These are phyloP conservation scores for Periconia macrospinosa DNA, from an alignment of 2,329 filamentous ascomycete species.

Conservation along the genomic window DNA sequence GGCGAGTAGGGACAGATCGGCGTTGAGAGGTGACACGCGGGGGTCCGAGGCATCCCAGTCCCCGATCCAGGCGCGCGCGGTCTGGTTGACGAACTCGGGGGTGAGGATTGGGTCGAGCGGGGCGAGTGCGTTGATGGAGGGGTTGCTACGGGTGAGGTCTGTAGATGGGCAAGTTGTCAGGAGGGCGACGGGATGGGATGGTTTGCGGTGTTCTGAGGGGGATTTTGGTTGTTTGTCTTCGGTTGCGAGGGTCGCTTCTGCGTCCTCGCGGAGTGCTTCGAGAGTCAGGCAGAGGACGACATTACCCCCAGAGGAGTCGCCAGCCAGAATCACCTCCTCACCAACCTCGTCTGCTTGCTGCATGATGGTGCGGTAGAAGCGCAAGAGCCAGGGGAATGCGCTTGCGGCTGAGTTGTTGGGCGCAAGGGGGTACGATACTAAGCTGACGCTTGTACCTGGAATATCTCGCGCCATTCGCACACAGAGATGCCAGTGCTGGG, in stretches of 20 bases:
- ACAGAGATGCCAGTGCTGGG: conserved; percentile 57
- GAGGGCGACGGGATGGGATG: conserved; percentile 39
- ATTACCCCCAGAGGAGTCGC: conserved; percentile 61
- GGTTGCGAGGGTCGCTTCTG: not conserved
- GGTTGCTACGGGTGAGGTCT: conserved; percentile 52
- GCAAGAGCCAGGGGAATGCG: conserved; percentile 52
- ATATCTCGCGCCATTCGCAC: conserved; percentile 50
- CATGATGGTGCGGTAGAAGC: conserved; percentile 49
- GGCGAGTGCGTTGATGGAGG: conserved; percentile 46
- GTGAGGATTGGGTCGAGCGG: conserved; percentile 52
- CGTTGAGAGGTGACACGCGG: conserved; percentile 53
- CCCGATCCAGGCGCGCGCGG: conserved; percentile 47
- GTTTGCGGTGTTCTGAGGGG: not conserved
- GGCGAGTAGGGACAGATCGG: conserved; percentile 45
- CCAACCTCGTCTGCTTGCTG: conserved; percentile 37
- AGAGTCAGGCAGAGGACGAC: conserved; percentile 50
- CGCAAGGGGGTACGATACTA: conserved; percentile 59
- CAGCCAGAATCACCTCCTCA: conserved; percentile 54
- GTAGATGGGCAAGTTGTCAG: conserved; percentile 54
- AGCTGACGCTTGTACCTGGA: conserved; percentile 45
- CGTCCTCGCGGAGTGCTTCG: conserved; percentile 40
- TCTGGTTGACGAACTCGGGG: conserved; percentile 44
- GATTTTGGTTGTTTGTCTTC: not conserved
- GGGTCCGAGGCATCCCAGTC: conserved; percentile 48
- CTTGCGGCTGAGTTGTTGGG: conserved; percentile 55